These are phyloP conservation scores for Stephanodiscus minutulus DNA, from an alignment of 108 stramenopile species.

Conservation along the genomic window DNA sequence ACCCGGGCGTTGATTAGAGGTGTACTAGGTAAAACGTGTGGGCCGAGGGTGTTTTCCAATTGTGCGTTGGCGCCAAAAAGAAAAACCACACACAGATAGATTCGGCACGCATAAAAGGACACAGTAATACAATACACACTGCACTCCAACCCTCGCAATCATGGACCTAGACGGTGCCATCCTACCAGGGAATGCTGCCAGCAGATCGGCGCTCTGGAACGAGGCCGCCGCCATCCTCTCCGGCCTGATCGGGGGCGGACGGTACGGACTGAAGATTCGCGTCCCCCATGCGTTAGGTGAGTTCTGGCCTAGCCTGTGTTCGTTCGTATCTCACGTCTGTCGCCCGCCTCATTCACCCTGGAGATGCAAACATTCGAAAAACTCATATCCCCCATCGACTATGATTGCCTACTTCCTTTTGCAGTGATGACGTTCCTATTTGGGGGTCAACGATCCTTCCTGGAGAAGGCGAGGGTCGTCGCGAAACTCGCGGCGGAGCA, in stretches of 20 bases:
- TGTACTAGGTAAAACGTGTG: too few relatives aligned
- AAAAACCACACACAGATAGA: too few relatives aligned
- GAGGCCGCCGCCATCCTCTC: conserved; percentile 67
- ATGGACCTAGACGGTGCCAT: background rate
- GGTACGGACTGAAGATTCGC: conserved; percentile 85
- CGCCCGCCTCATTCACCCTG: too few relatives aligned
- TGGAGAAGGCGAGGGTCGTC: conserved; percentile 57
- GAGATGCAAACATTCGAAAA: too few relatives aligned
- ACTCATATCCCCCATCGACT: too few relatives aligned
- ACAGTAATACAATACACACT: too few relatives aligned
- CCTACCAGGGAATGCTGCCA: background rate
- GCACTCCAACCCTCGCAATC: too few relatives aligned
- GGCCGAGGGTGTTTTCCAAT: too few relatives aligned
- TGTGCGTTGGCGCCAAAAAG: too few relatives aligned
- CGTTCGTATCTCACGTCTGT: too few relatives aligned
- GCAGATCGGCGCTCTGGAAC: conserved; percentile 27
- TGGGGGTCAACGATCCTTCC: conserved; percentile 55
- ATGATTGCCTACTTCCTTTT: background rate
- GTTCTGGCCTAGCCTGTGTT: background rate
- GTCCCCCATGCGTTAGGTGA: conserved; percentile 72
- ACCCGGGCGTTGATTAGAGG: too few relatives aligned
- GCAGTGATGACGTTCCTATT: conserved; percentile 79
- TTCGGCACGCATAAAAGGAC: too few relatives aligned
- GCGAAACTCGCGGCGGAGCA: conserved; percentile 66
- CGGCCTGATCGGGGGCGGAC: conserved; percentile 74